Conservation (phyloP, 208 protist genomes). For the Wallacemonas collosoma region DNA sequence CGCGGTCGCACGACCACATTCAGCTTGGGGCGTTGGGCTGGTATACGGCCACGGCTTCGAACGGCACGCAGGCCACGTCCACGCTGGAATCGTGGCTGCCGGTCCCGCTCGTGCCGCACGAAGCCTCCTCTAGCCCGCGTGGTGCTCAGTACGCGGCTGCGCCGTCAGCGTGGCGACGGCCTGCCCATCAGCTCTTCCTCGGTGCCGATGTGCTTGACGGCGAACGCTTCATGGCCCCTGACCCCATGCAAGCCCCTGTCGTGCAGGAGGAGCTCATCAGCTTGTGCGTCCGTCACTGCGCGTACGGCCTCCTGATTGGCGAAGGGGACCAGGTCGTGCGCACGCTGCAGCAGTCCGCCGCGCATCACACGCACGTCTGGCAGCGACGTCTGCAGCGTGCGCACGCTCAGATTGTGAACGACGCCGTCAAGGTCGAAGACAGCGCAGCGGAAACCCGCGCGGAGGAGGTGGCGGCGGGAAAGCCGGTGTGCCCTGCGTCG, state of each 20-base stretch:
- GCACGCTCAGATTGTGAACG: neutral
- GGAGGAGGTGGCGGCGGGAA: neutral
- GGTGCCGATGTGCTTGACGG: slow-evolving; percentile 54
- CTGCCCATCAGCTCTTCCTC: slow-evolving; percentile 48
- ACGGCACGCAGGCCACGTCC: neutral
- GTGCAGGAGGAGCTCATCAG: slow-evolving; percentile 80
- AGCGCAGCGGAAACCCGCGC: neutral
- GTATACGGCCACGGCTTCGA: neutral
- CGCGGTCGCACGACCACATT: neutral
- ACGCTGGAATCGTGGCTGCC: slow-evolving; percentile 9
- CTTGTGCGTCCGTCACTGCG: slow-evolving; percentile 51
- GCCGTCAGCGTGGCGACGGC: slow-evolving; percentile 12
- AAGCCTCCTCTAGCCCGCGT: neutral
- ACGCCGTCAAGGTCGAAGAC: slow-evolving; percentile 9
- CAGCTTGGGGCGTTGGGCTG: neutral
- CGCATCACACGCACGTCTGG: slow-evolving; percentile 19
- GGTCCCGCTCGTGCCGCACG: neutral
- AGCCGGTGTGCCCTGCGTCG: no score
- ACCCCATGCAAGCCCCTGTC: slow-evolving; percentile 48
- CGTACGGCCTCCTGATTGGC: slow-evolving; percentile 65
- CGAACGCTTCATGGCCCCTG: slow-evolving; percentile 40
- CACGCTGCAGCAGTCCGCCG: slow-evolving; percentile 36
- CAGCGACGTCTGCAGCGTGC: slow-evolving; percentile 14
- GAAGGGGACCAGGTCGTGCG: slow-evolving; percentile 78
- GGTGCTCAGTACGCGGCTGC: neutral